A percentile compares a stretch with the other conserved stretches of the same genome.
Evolutionary conservation across 805 yeast genomes (phyloP).

Genomic region (Yamadazyma takamatsuzukensis): DNA sequence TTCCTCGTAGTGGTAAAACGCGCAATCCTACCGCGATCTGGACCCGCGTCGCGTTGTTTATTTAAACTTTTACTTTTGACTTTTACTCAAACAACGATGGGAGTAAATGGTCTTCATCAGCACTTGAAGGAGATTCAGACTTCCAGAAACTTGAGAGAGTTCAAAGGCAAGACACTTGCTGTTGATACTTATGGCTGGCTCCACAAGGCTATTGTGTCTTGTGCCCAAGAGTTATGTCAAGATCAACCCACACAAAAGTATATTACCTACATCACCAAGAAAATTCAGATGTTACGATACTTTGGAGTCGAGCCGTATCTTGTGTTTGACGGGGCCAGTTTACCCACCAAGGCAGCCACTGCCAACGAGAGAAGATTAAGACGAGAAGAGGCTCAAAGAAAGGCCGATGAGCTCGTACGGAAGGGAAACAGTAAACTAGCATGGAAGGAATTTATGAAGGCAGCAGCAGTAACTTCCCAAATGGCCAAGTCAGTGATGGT

Average conservation of each 20-base stretch:
- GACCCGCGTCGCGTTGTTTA: not conserved
- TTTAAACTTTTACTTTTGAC: not conserved
- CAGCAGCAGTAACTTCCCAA: slow-evolving; percentile 82
- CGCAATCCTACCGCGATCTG: not conserved
- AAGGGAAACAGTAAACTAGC: slow-evolving; percentile 62
- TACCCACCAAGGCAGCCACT: slow-evolving; percentile 75
- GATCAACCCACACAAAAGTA: slow-evolving; percentile 70
- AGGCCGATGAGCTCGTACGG: slow-evolving; percentile 50
- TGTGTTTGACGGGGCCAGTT: slow-evolving; percentile 89
- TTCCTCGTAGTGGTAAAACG: no score
- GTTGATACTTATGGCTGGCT: slow-evolving; percentile 98
- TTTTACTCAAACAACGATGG: slow-evolving; percentile 45
- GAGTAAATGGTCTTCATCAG: slow-evolving; percentile 80
- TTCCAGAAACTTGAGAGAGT: slow-evolving; percentile 52
- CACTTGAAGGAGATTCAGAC: slow-evolving; percentile 71
- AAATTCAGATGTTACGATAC: slow-evolving; percentile 60
- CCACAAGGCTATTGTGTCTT: slow-evolving; percentile 77
- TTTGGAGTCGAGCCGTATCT: slow-evolving; percentile 77
- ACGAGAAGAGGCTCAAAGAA: slow-evolving; percentile 54
- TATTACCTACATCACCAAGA: slow-evolving; percentile 63
- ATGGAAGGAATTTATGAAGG: slow-evolving; percentile 64
- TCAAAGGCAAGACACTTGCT: slow-evolving; percentile 74
- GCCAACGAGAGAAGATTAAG: slow-evolving; percentile 58
- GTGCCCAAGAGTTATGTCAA: slow-evolving; percentile 78
- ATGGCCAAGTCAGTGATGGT: slow-evolving; percentile 88